phyloP scores from a whole-genome alignment of 2,329 filamentous ascomycete species.

The Cladosporium colombiae region DNA sequence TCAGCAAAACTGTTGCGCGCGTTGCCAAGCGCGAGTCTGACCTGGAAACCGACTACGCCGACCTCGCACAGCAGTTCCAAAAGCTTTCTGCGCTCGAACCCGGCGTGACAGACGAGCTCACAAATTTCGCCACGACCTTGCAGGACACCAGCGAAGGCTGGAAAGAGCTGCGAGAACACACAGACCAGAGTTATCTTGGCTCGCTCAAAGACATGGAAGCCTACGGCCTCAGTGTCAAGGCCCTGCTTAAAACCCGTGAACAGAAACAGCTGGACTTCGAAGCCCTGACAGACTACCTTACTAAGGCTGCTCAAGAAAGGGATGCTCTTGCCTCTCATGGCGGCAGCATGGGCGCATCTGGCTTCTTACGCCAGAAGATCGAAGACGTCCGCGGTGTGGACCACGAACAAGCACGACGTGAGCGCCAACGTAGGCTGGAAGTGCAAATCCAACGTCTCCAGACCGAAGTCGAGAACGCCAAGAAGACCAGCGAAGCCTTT shows the following conservation, averaged over 20 bases:
- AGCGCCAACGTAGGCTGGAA: constrained; percentile 86
- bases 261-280: constrained; percentile 98
- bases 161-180: constrained; percentile 80
- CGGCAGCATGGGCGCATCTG: constrained; percentile 66
- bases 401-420: constrained; percentile 85
- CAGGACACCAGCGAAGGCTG: constrained; percentile 80
- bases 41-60: constrained; percentile 81
- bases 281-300: constrained; percentile 90
- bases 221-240: constrained; percentile 84
- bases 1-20: constrained; percentile 92
- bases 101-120: constrained; percentile 77
- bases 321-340: constrained; percentile 70
- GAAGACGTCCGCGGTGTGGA: constrained; percentile 97
- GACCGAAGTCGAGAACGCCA: constrained; percentile 82
- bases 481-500: constrained; percentile 85
- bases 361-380: constrained; percentile 89
- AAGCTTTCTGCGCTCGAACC: constrained; percentile 88
- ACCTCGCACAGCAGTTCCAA: constrained; percentile 92
- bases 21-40: constrained; percentile 86
- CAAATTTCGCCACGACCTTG: constrained; percentile 82
- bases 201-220: constrained; percentile 93
- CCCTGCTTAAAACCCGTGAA: constrained; percentile 87
- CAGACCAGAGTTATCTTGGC: constrained; percentile 93
- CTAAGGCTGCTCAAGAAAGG: constrained; percentile 83
- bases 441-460: constrained; percentile 90